Base-by-base conservation (phyloP, 352 stramenopile species). In the Pythium monospermum region DNA sequence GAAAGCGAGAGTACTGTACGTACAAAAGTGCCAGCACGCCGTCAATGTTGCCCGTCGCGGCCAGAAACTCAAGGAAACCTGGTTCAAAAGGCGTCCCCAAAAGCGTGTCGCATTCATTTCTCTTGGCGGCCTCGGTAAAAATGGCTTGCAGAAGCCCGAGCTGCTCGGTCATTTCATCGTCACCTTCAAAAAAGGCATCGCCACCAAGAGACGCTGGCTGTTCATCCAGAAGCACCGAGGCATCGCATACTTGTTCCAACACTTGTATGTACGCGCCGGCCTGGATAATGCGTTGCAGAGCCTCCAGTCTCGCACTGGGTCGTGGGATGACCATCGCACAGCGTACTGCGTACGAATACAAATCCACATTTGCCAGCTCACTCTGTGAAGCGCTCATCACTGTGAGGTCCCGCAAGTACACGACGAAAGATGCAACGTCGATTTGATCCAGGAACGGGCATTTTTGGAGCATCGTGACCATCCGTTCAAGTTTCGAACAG, bases 401-500 rank as follows among this genome's bases (percentile, higher is more conserved):
- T 16, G 42, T 55, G 21, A 71, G 40, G 27, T 71, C 63, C 6
- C 59, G 52, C 4, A 71, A 31, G 19, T 57, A 36, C 3, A 68
- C 41, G 3, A 73, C 65, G 47, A 76, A 61, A 26, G 43, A 46
- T n/a, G 48, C 32, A n/a, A 76, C 55, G 41, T 76, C 65, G 28
- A 76, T 58, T 19, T 61, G 55, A n/a, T 76, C 60, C 28, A 76
- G 57, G 43, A 76, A 73, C 22, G 64, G 64, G 33, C 68, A 73
- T 22, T 68, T 66, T 28, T 73, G 64, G 13, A 76, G 63, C 45
- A 69, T 57, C 12, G 49, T 27, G 6, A 76, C 68, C 42, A 73
- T 60, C 26, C 46, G 27, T 30, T 66, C 47, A 15, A 75, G 52
- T 26, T 71, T 45, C 3, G 18, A 35, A 1, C 49, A 32, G 19